Base-by-base conservation (phyloP, 2,329 filamentous ascomycete species). In the Ophiostoma tasmaniense region DNA sequence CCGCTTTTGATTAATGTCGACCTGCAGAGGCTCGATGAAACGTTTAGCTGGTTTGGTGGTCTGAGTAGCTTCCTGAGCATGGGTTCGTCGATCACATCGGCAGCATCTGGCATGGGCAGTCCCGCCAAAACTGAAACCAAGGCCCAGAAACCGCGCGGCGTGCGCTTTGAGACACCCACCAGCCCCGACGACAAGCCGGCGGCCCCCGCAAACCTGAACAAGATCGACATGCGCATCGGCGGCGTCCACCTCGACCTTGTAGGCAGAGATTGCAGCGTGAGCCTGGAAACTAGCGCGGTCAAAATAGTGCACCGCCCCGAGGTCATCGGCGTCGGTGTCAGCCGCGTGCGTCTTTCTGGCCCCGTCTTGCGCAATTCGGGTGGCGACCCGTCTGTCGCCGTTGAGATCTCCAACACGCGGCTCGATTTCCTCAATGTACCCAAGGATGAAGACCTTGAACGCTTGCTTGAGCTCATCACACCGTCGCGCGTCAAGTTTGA, bases 31-130 rank as follows among this genome's bases (percentile, higher is more conserved):
- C 80, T 98, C 28, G 95, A 98, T 73, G 93, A 97, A 74, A 91
- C 91, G 0, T 88, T 98, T 70, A 87, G 87, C 69, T 92, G 91
- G 83, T 93, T 97, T 78, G 95, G 95, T 45, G 95, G 95, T 0
- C 81, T 99, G 61, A 97, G 93, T 77, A 92, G 93, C 73, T 90
- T 99, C 67, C 81, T 99, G 61, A 96, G 95, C 74, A 86, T 97
- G 76, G 91, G 93, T 71, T 90, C 86, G 70, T 97, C 94, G 0
- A 90, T 96, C 72, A 87, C 89, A 13, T 93, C 91, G 0, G 90
- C 86, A 70, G 84, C 87, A n/a, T 86, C 88, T 0, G 42, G 39
- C 3, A 8, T 22, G 5, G n/a, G 25, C n/a, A 28, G 33, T 20
- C 45, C 64, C 10, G 2, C 79, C 42, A 78, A 78, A 61, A 74